These are phyloP conservation scores for Pseudomonodictys pantanalensis DNA, from an alignment of 495 filamentous ascomycete species.

Conservation along the genomic window DNA sequence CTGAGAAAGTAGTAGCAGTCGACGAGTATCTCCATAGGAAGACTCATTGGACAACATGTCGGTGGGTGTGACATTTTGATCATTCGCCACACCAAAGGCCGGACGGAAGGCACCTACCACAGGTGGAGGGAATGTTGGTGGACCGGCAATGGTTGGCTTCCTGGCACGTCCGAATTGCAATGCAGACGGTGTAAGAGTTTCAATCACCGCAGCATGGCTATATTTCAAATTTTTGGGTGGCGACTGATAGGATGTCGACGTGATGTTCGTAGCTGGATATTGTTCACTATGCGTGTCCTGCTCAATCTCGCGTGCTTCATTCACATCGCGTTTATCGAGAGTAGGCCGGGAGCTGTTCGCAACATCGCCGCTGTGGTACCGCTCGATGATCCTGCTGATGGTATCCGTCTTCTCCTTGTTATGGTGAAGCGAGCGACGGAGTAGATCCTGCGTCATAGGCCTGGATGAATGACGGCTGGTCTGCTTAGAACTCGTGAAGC, in stretches of 20 bases:
- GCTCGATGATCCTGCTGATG: conserved; percentile 31
- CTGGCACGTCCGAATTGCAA: not conserved
- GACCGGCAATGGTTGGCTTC: not conserved
- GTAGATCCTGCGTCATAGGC: conserved; percentile 6
- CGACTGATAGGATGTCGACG: too few species aligned
- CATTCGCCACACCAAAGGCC: conserved; percentile 17
- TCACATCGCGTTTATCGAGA: not conserved
- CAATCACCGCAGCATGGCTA: too few species aligned
- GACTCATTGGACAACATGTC: conserved; percentile 27
- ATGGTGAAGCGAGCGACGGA: conserved; percentile 2
- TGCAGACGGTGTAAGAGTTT: too few species aligned
- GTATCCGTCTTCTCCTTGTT: conserved; percentile 27
- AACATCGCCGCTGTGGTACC: conserved; percentile 5
- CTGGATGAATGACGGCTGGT: conserved; percentile 12
- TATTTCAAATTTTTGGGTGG: too few species aligned
- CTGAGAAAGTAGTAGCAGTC: conserved; percentile 29
- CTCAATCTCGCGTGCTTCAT: too few species aligned
- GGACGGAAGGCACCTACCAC: conserved; percentile 19
- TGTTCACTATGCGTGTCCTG: too few species aligned
- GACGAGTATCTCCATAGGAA: conserved; percentile 39
- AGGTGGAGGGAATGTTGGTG: conserved; percentile 16
- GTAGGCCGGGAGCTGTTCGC: not conserved
- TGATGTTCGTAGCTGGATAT: not conserved
- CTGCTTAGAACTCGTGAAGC: not conserved
- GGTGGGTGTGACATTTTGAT: conserved; percentile 7